These are phyloP conservation scores for Hygrophila difformis DNA, from an alignment of 257 asterid species.

Conservation along the genomic window DNA sequence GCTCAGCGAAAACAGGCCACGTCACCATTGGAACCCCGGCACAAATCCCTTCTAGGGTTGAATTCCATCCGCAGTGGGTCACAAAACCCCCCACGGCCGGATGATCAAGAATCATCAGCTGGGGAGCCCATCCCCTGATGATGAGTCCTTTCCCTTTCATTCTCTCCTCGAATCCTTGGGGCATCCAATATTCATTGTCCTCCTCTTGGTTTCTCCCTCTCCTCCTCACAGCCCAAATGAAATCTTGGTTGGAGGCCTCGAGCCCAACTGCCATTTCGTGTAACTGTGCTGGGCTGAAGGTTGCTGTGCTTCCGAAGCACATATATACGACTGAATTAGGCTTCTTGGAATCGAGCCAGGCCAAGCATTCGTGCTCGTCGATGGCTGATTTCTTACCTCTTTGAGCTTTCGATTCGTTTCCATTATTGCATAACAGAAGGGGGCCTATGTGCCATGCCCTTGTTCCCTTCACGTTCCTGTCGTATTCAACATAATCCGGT, in stretches of 20 bases:
- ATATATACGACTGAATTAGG: constrained; percentile 45
- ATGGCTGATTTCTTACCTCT: constrained; percentile 39
- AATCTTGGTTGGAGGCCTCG: constrained; percentile 43
- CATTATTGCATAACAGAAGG: constrained; percentile 20
- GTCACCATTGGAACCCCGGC: constrained; percentile 42
- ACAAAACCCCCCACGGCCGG: constrained; percentile 24
- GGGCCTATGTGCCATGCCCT: constrained; percentile 53
- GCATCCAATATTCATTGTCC: constrained; percentile 34
- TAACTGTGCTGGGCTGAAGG: constrained; percentile 36
- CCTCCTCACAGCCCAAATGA: constrained; percentile 59
- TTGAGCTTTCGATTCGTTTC: constrained; percentile 9
- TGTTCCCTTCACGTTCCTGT: constrained; percentile 19
- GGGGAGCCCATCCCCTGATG: constrained; percentile 77
- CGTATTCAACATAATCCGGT: constrained; percentile 27
- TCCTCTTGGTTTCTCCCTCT: constrained; percentile 14
- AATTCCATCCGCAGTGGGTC: constrained; percentile 40
- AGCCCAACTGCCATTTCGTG: constrained; percentile 57
- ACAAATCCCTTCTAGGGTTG: constrained; percentile 24
- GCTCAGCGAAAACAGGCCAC: constrained; percentile 40
- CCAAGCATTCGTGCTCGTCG: constrained; percentile 37
- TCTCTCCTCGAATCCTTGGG: constrained; percentile 48
- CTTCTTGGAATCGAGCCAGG: constrained; percentile 48
- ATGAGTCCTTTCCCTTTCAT: constrained; percentile 36
- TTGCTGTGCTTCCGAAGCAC: constrained; percentile 51
- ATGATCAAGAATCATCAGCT: constrained; percentile 27